phyloP scores from a whole-genome alignment of 805 yeast species.

The Blastobotrys robertii region DNA sequence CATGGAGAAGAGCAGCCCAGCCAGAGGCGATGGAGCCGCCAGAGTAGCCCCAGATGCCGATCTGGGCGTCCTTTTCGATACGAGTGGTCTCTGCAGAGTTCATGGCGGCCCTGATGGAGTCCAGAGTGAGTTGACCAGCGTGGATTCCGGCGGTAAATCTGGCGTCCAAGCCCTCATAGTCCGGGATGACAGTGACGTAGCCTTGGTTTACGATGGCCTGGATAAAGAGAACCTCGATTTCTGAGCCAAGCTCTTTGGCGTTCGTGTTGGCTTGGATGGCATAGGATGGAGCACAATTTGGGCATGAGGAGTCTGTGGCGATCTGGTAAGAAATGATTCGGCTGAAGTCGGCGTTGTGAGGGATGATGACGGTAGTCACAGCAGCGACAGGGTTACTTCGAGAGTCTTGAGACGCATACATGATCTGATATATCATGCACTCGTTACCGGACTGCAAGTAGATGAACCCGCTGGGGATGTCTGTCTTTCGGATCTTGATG shows the following conservation, averaged over 20 bases:
- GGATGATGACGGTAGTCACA: constrained; percentile 23
- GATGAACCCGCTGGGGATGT: not conserved
- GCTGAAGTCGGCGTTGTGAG: constrained; percentile 8
- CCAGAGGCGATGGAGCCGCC: constrained; percentile 9
- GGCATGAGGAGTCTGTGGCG: constrained; percentile 20
- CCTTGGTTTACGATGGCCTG: constrained; percentile 12
- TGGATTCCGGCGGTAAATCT: constrained; percentile 21
- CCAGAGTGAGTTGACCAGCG: constrained; percentile 20
- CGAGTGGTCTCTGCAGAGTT: constrained; percentile 5
- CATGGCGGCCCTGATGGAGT: constrained; percentile 20
- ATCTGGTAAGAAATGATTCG: constrained; percentile 20
- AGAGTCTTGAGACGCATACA: constrained; percentile 11
- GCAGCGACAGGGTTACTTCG: constrained; percentile 11
- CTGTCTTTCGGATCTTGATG: not conserved
- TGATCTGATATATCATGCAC: constrained; percentile 14
- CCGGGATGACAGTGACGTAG: constrained; percentile 16
- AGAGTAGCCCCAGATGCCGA: constrained; percentile 3
- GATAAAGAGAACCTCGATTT: constrained; percentile 7
- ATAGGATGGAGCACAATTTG: constrained; percentile 23
- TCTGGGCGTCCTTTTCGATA: not conserved
- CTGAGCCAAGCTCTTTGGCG: constrained; percentile 4
- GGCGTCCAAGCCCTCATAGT: constrained; percentile 23
- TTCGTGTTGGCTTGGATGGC: constrained; percentile 11
- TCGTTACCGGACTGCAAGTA: not conserved
- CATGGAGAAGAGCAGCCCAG: constrained; percentile 23